These are phyloP conservation scores for sunflower (Helianthus annuus) DNA, from an alignment of 129 eudicot genomes.

Conservation along the genomic window HanXRQr2.0-SUNRISE NC_035441.2:188912715-188913214, in stretches of 20 bases:
- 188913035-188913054: slow-evolving; percentile 93
- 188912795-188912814: slow-evolving; percentile 85
- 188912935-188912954: slow-evolving; percentile 53
- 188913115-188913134: slow-evolving; percentile 71
- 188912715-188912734: background rate
- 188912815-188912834: slow-evolving; percentile 82
- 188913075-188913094: slow-evolving; percentile 85
- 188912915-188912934: slow-evolving; percentile 78
- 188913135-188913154: slow-evolving; percentile 74
- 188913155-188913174: slow-evolving; percentile 77
- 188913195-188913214: slow-evolving; percentile 55
- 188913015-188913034: slow-evolving; percentile 57
- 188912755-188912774: slow-evolving; percentile 32
- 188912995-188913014: background rate
- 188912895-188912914: slow-evolving; percentile 71
- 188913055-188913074: slow-evolving; percentile 93
- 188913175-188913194: slow-evolving; percentile 90
- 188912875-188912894: slow-evolving; percentile 62
- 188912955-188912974: background rate
- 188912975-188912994: background rate
- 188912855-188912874: slow-evolving; percentile 71
- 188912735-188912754: background rate
- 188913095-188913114: slow-evolving; percentile 69
- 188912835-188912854: slow-evolving; percentile 81
- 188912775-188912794: slow-evolving; percentile 79